Evolutionary conservation across 176 grass and related monocot genomes (phyloP).

Genomic region (Avena eriantha): DNA sequence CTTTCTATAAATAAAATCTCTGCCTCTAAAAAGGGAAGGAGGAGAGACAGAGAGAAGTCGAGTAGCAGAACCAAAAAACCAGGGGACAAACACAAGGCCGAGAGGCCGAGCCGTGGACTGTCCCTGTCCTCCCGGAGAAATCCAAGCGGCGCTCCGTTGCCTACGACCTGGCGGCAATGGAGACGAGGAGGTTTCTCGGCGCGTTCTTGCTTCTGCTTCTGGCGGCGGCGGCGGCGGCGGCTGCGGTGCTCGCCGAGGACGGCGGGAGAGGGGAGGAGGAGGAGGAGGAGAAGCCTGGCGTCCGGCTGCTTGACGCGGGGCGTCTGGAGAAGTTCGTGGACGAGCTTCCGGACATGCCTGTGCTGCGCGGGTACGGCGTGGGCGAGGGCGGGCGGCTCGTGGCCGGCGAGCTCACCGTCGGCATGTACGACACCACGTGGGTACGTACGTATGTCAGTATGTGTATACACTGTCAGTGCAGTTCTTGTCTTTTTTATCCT

Average conservation of each 20-base stretch:
- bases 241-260: neutral
- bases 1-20: neutral
- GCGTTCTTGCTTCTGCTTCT: conserved; percentile 19
- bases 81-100: conserved; percentile 16
- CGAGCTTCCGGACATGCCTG: conserved; percentile 82
- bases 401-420: conserved; percentile 82
- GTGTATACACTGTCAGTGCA: neutral
- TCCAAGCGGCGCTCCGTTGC: neutral
- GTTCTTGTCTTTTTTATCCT: neutral
- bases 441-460: conserved; percentile 53
- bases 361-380: conserved; percentile 62
- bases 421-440: conserved; percentile 94
- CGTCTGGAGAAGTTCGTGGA: conserved; percentile 90
- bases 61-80: conserved; percentile 3
- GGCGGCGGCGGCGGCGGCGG: neutral
- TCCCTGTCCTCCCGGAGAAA: neutral
- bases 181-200: conserved; percentile 30
- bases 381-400: conserved; percentile 42
- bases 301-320: conserved; percentile 37
- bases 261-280: neutral
- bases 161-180: conserved; percentile 21
- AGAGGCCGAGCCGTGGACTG: neutral
- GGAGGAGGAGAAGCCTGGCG: neutral
- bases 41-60: neutral
- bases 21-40: neutral